A percentile compares a stretch with the other conserved stretches of the same genome.
These are phyloP conservation scores for Dryas octopetala DNA, from an alignment of 306 rosid species.

Conservation along the genomic window DNA sequence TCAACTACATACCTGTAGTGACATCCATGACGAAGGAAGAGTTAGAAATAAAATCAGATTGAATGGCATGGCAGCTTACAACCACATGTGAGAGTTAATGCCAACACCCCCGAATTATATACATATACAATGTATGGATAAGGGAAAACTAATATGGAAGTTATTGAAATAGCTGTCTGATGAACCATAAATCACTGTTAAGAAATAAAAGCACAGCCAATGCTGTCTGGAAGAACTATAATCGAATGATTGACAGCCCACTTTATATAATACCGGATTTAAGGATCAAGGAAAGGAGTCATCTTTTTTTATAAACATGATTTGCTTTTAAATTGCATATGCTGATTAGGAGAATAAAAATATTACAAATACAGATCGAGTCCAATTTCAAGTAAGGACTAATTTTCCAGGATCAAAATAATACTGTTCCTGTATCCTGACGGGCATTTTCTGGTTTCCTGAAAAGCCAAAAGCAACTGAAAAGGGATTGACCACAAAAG, in stretches of 20 bases:
- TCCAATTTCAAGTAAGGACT: not conserved
- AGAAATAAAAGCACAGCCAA: not conserved
- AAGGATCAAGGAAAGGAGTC: not conserved
- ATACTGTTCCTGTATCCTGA: not conserved
- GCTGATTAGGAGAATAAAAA: not conserved
- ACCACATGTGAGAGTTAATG: not conserved
- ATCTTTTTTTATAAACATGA: not conserved
- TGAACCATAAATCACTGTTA: not conserved
- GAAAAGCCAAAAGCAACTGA: conserved; percentile 4
- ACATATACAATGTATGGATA: not conserved
- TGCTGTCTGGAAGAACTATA: not conserved
- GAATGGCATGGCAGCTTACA: conserved; percentile 7
- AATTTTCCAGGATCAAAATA: conserved; percentile 5
- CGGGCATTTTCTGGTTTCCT: conserved; percentile 8
- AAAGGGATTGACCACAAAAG: not conserved
- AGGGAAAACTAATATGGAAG: not conserved
- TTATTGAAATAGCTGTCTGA: not conserved
- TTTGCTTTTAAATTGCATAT: not conserved
- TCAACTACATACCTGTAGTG: conserved; percentile 76
- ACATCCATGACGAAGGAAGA: conserved; percentile 27
- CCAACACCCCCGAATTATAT: not conserved
- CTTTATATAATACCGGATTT: not conserved
- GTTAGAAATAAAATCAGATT: not conserved
- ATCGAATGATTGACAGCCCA: not conserved
- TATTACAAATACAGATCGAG: not conserved